A percentile compares a stretch with the other conserved stretches of the same genome.
Evolutionary conservation across 2,329 filamentous ascomycete species (phyloP).

Genomic region (Cercospora sesami): DNA sequence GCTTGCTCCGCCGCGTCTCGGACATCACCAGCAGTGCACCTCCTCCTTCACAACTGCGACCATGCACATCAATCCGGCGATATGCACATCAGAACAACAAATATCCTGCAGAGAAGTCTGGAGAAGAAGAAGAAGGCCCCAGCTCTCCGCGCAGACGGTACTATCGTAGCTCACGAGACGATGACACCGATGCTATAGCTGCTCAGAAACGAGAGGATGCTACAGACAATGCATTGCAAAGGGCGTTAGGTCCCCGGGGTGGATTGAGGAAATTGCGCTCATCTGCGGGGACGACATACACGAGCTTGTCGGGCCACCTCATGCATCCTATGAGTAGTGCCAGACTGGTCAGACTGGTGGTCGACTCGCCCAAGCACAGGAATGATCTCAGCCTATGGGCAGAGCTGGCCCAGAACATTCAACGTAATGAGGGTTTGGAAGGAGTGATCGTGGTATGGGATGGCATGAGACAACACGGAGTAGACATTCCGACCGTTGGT

Average conservation of each 20-base stretch:
- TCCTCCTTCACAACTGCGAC: neutral
- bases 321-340: neutral
- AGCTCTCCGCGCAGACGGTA: neutral
- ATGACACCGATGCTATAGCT: neutral
- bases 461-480: conserved; percentile 39
- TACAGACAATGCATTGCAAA: conserved; percentile 21
- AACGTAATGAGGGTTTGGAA: conserved; percentile 43
- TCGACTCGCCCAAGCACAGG: conserved; percentile 36
- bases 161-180: neutral
- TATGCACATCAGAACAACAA: neutral
- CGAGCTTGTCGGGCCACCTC: neutral
- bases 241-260: conserved; percentile 12
- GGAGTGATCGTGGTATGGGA: conserved; percentile 50
- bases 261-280: neutral
- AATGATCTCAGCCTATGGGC: conserved; percentile 44
- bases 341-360: conserved; percentile 29
- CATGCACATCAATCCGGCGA: neutral
- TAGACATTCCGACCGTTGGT: conserved; percentile 45
- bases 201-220: conserved; percentile 2
- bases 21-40: conserved; percentile 13
- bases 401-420: conserved; percentile 43
- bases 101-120: neutral
- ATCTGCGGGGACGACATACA: neutral
- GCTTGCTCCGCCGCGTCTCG: conserved; percentile 40
- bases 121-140: neutral